Evolutionary conservation across 1,284 basidiomycete genomes (phyloP).

Genomic region (Marasmius fiardii): DNA sequence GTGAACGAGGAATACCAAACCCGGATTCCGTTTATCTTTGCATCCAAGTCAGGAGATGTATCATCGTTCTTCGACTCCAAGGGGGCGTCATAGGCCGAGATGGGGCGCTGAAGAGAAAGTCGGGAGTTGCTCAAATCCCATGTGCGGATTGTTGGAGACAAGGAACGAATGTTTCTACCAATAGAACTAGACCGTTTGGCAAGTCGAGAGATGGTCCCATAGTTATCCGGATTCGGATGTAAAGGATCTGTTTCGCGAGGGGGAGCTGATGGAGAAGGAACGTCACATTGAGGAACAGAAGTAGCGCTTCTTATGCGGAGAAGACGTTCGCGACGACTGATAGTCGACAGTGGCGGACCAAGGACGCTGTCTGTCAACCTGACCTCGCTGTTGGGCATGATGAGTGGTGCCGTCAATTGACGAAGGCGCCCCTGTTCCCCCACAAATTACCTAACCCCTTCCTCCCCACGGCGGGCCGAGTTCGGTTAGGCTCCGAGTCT

Average conservation of each 20-base stretch:
- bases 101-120: conserved; percentile 48
- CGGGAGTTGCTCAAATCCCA: conserved; percentile 38
- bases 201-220: conserved; percentile 28
- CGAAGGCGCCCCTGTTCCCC: too few relatives aligned
- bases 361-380: conserved; percentile 1
- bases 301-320: conserved; percentile 41
- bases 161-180: conserved; percentile 20
- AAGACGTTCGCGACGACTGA: conserved; percentile 51
- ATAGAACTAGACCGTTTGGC: conserved; percentile 35
- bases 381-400: background rate
- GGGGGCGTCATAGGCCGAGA: conserved; percentile 71
- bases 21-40: conserved; percentile 80
- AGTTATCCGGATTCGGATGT: conserved; percentile 4
- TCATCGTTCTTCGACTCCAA: conserved; percentile 30
- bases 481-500: too few relatives aligned
- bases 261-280: background rate
- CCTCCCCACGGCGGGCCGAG: too few relatives aligned
- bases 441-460: too few relatives aligned
- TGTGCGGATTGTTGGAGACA: conserved; percentile 30
- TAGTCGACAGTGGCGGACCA: conserved; percentile 32
- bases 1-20: conserved; percentile 91
- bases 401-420: too few relatives aligned
- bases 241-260: conserved; percentile 2
- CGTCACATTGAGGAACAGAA: conserved; percentile 14
- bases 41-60: conserved; percentile 45